Percentiles rank a stretch among this genome's conserved stretches.
phyloP scores from a whole-genome alignment of 2,329 filamentous ascomycete species.

The Microdochium nivale region DNA sequence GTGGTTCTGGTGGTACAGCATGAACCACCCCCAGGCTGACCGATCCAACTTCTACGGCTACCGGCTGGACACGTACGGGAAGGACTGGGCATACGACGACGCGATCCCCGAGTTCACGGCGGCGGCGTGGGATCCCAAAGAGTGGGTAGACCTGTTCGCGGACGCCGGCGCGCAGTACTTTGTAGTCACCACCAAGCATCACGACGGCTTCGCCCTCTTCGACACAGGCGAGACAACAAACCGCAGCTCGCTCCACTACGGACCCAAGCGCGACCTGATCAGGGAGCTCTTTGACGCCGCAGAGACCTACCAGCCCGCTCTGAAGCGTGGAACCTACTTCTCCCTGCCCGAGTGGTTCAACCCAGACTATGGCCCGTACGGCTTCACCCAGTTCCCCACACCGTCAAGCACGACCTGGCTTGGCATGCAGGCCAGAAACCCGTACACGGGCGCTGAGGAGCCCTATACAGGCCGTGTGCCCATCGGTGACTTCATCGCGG shows the following conservation, averaged over 20 bases:
- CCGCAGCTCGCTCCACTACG: slow-evolving; percentile 30
- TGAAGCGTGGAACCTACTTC: slow-evolving; percentile 38
- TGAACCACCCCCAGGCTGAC: slow-evolving; percentile 30
- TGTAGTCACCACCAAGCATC: slow-evolving; percentile 36
- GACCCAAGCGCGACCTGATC: slow-evolving; percentile 30
- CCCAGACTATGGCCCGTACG: slow-evolving; percentile 32
- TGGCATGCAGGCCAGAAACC: slow-evolving; percentile 29
- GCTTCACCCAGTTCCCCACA: slow-evolving; percentile 25
- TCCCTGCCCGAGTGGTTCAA: slow-evolving; percentile 42
- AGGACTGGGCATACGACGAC: slow-evolving; percentile 45
- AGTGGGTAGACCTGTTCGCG: slow-evolving; percentile 27
- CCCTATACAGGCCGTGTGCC: slow-evolving; percentile 32
- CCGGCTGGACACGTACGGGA: slow-evolving; percentile 40
- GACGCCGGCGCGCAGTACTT: slow-evolving; percentile 32
- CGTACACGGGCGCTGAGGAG: slow-evolving; percentile 29
- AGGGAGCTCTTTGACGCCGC: slow-evolving; percentile 34
- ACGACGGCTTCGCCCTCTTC: slow-evolving; percentile 38
- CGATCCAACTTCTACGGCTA: slow-evolving; percentile 37
- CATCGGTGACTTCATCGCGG: slow-evolving; percentile 29
- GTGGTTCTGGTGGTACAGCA: slow-evolving; percentile 42
- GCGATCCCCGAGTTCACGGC: slow-evolving; percentile 46
- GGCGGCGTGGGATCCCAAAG: slow-evolving; percentile 37
- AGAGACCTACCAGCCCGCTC: slow-evolving; percentile 26
- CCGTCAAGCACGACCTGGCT: slow-evolving; percentile 23
- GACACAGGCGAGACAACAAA: slow-evolving; percentile 27